phyloP scores from a whole-genome alignment of 1,139 yeast species.

The Zygoascus hellenicus region DNA sequence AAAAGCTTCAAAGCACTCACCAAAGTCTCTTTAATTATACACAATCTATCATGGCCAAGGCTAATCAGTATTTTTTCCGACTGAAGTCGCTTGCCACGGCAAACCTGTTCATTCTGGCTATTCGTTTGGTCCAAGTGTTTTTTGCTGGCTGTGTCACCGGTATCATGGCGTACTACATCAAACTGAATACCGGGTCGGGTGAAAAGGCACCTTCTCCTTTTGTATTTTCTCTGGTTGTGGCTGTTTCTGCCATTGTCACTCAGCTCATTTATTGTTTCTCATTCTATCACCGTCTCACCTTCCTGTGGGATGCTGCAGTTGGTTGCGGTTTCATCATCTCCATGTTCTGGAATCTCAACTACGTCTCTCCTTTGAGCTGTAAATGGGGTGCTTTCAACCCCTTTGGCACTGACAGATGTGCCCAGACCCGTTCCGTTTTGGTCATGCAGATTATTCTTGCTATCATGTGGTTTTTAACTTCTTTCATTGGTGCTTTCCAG shows the following conservation, averaged over 20 bases:
- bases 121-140: conserved; percentile 31
- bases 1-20: no score
- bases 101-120: conserved; percentile 27
- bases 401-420: conserved; percentile 29
- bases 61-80: conserved; percentile 11
- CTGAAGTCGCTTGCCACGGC: conserved; percentile 27
- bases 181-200: conserved; percentile 19
- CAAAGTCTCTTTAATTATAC: no score
- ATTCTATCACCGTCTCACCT: conserved; percentile 23
- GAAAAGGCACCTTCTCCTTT: conserved; percentile 27
- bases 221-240: conserved; percentile 27
- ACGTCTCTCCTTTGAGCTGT: conserved; percentile 26
- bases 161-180: conserved; percentile 28
- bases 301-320: conserved; percentile 28
- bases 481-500: conserved; percentile 19
- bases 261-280: conserved; percentile 31
- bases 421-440: conserved; percentile 30
- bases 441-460: conserved; percentile 27
- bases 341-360: conserved; percentile 30
- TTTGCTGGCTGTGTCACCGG: conserved; percentile 32
- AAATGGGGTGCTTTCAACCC: conserved; percentile 32
- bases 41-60: conserved; percentile 11
- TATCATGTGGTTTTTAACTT: conserved; percentile 28
- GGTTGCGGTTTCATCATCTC: conserved; percentile 28
- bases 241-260: conserved; percentile 26